Percentiles rank a stretch among this genome's conserved stretches.
These are phyloP conservation scores for Telfairia occidentalis DNA, from an alignment of 331 rosid species.

Conservation along the genomic window DNA sequence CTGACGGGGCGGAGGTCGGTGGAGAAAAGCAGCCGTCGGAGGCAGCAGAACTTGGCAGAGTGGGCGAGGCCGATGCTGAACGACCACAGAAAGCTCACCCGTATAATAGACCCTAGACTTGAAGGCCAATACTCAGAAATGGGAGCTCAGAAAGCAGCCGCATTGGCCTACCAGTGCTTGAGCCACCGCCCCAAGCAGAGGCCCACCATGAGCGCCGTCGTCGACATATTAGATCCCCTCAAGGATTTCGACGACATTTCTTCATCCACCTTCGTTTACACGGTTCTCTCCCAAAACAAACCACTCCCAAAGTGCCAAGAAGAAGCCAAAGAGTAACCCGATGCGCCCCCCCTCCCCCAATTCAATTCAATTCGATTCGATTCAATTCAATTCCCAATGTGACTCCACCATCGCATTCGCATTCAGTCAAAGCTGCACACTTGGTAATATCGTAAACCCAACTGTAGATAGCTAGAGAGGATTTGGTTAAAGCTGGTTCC, in stretches of 20 bases:
- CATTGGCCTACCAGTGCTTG: conserved; percentile 73
- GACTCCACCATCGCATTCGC: too few relatives aligned
- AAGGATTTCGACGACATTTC: conserved; percentile 60
- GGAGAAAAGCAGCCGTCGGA: conserved; percentile 54
- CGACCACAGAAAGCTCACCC: conserved; percentile 40
- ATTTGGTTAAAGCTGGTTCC: background rate
- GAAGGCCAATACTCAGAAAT: conserved; percentile 77
- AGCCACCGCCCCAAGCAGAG: conserved; percentile 79
- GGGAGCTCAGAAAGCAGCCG: conserved; percentile 76
- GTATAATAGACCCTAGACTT: conserved; percentile 81
- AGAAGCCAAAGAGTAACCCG: background rate
- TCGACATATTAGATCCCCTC: conserved; percentile 59
- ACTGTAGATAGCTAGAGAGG: conserved; percentile 4
- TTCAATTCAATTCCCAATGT: background rate
- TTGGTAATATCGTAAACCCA: background rate
- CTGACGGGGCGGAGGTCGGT: conserved; percentile 73
- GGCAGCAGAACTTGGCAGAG: conserved; percentile 74
- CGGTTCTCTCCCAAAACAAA: conserved; percentile 28
- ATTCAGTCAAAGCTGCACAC: background rate
- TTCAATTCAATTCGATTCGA: background rate
- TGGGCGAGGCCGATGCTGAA: conserved; percentile 76
- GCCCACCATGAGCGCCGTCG: conserved; percentile 63
- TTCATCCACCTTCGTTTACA: conserved; percentile 60
- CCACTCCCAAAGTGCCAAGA: background rate
- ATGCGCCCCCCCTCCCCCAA: background rate